Base-by-base conservation (phyloP, 108 stramenopile species). In the Cyclotella distinguenda region DNA sequence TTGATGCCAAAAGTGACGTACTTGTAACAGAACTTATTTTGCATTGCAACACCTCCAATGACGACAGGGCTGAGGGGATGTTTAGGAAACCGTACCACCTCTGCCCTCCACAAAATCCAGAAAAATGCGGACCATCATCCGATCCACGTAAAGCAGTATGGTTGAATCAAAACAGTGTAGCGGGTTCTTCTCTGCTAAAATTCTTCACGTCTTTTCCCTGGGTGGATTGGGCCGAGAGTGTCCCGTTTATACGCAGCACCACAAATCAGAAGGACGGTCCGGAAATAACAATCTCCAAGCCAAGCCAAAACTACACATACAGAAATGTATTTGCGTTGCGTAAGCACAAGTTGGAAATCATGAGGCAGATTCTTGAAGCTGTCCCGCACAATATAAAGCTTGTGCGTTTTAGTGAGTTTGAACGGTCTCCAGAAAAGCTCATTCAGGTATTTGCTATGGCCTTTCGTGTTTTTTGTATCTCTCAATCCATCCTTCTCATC, bases 21-120 rank as follows among this genome's bases (percentile, higher is more conserved):
- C 26, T 49, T 9, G 3, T 25, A 53, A 12, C 1, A n/a, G 1
- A 28, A 26, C 34, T 10, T 32, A 2, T 13, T 52, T 27, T 31
- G 12, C 6, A 10, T 12, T 52, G 4, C 31, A 52, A 12, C 3
- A 21, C 6, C 27, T 52, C 21, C 30, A 11, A 31, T 4, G 30
- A 11, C 11, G 22, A 31, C 0, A 68, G 68, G 74, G 76, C 76
- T 34, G 76, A 79, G 36, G 78, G 58, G 4, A 79, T 79, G 78
- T 68, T 48, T 25, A 59, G 78, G 0, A 79, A 79, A 49, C 78
- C 78, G 0, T 79, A 75, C 32, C 78, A 79, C 36, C 38, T 79
- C 3, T 79, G 78, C 33, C 72, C 78, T 18, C 62, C 59, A 4
- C 70, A 60, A 44, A 18, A 65, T 26, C 76, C 76, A 33, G 76